Base-by-base conservation (phyloP, 768 basidiomycete genomes). In the Phylloporus scabripes region DNA sequence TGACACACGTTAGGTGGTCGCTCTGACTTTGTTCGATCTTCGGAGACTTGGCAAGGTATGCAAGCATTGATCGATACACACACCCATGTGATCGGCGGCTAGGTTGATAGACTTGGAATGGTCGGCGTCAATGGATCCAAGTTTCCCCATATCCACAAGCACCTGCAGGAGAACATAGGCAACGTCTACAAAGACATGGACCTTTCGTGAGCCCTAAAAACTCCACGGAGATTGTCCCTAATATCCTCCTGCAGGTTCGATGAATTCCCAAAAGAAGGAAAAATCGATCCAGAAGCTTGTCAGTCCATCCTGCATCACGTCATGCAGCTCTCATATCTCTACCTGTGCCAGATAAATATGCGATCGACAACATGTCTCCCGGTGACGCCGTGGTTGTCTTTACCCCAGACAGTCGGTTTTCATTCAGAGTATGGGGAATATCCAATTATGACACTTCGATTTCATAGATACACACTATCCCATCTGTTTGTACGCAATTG, bases 381-480 rank as follows among this genome's bases (percentile, higher is more conserved):
- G 91, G 92, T 20, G 86, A 91, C 55, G 92, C 92, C n/a, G 83
- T 90, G 42, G 85, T 93, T 59, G 83, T 95, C 54, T 95, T 95
- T 67, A 95, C 92, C 3, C 93, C 92, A 4, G 92, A 94, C 63
- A 85, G 88, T 85, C 54, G 62, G 83, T 69, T 29, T 50, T 44
- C 43, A 36, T 42, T 31, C 21, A 7, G 42, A 10, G 5, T 12
- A 18, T 33, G 18, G 11, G n/a, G 41, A 46, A 11, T 38, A 17
- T 3, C 17, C 32, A 20, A 41, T 17, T 21, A 31, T 37, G 42
- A 38, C 8, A 23, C n/a, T 34, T 48, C 31, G 24, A 44, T 21
- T 17, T 21, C 15, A 24, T 59, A 92, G 82, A 74, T 55, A 94
- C 92, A 14, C 92, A 95, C 67, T 85, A 82, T 65, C 78, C 82